phyloP scores from a whole-genome alignment of 495 filamentous ascomycete species.

The Cairneyella variabilis region DNA sequence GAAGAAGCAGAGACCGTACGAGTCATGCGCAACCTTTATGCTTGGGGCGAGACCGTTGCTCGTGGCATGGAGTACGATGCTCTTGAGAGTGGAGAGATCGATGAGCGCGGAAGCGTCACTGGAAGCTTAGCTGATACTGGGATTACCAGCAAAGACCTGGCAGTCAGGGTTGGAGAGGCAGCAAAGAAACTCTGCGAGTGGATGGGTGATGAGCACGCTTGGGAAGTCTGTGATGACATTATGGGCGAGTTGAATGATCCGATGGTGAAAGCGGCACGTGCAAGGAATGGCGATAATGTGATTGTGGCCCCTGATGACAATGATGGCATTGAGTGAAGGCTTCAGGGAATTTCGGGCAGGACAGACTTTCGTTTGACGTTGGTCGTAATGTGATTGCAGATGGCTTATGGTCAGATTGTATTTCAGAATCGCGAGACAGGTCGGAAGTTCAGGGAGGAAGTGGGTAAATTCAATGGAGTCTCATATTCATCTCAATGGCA shows the following conservation, averaged over 20 bases:
- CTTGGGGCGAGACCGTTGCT: slow-evolving; percentile 16
- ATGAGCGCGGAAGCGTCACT: not conserved
- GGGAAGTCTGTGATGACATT: not conserved
- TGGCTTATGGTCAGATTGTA: too few relatives aligned
- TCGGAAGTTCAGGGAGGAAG: too few relatives aligned
- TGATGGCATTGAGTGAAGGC: not conserved
- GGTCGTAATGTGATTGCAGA: too few relatives aligned
- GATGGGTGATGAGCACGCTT: slow-evolving; percentile 8
- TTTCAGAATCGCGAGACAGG: too few relatives aligned
- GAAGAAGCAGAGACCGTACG: slow-evolving; percentile 12
- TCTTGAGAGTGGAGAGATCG: not conserved
- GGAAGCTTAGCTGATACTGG: not conserved
- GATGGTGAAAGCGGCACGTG: not conserved
- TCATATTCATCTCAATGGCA: too few relatives aligned
- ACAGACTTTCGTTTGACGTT: too few relatives aligned
- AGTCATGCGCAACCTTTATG: slow-evolving; percentile 12
- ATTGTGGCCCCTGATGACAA: not conserved
- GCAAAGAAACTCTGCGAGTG: slow-evolving; percentile 13
- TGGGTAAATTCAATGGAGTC: too few relatives aligned
- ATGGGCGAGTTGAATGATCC: slow-evolving; percentile 12
- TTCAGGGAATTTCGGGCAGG: too few relatives aligned
- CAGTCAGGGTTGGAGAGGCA: slow-evolving; percentile 7
- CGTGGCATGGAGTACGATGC: not conserved
- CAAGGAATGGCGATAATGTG: not conserved
- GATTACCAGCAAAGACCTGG: not conserved